Conservation (phyloP, 2,329 filamentous ascomycete species). For the Zarea fungicola region DNA sequence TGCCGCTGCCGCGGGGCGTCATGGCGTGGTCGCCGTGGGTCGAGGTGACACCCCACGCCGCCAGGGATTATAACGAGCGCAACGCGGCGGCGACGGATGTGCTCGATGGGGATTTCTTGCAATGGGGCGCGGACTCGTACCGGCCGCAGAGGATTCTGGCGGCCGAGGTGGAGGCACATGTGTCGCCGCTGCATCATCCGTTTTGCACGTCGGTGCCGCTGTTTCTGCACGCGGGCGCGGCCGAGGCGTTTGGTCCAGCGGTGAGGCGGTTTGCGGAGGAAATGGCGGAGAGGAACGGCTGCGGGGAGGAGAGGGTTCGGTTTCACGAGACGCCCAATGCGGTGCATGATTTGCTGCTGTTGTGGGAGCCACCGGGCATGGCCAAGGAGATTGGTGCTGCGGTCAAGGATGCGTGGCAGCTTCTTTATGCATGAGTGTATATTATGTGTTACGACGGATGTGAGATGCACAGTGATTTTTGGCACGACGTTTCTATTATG, state of each 20-base stretch:
- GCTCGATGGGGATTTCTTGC: neutral
- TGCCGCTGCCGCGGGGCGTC: slow-evolving; percentile 8
- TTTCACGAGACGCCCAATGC: slow-evolving; percentile 2
- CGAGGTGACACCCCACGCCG: slow-evolving; percentile 4
- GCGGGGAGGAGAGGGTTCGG: neutral
- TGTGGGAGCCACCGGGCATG: slow-evolving; percentile 1
- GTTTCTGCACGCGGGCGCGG: slow-evolving; percentile 10
- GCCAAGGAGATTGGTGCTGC: slow-evolving; percentile 3
- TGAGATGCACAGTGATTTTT: too few species aligned
- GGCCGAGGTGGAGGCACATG: slow-evolving; percentile 2
- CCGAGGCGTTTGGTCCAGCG: slow-evolving; percentile 7
- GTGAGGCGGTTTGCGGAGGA: neutral
- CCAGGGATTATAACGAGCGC: neutral
- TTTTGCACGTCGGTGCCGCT: slow-evolving; percentile 7
- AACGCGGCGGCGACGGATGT: neutral
- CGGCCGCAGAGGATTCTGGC: neutral
- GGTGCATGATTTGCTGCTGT: slow-evolving; percentile 4
- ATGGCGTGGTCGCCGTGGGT: slow-evolving; percentile 11
- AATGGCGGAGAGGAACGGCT: slow-evolving; percentile 7
- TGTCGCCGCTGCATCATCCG: slow-evolving; percentile 8
- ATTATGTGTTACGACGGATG: neutral
- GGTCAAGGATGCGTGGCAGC: neutral
- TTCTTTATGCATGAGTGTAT: neutral
- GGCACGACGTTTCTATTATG: too few species aligned
- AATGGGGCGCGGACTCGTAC: slow-evolving; percentile 11